Evolutionary conservation across 345 rosid species (phyloP).

Genomic region (Arabis hirsuta): DNA sequence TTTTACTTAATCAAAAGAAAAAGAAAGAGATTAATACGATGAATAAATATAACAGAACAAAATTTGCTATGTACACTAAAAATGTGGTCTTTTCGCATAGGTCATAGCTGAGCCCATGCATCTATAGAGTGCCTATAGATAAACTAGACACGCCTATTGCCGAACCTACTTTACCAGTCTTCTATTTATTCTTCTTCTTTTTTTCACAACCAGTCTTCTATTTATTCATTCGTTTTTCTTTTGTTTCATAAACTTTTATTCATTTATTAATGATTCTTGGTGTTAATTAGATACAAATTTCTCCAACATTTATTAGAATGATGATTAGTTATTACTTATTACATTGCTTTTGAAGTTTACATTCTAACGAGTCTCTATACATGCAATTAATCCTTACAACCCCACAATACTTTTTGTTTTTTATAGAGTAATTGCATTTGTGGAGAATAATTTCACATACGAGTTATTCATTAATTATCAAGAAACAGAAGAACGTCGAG

Average conservation of each 20-base stretch:
- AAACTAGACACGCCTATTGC: slow-evolving; percentile 22
- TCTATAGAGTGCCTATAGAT: slow-evolving; percentile 20
- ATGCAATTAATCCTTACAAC: background rate
- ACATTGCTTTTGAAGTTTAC: background rate
- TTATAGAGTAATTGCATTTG: too few relatives aligned
- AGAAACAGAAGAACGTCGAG: too few relatives aligned
- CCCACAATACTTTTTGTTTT: background rate
- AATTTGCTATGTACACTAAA: background rate
- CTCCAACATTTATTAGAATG: slow-evolving; percentile 6
- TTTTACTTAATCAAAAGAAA: too few relatives aligned
- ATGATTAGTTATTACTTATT: background rate
- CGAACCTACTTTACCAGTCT: slow-evolving; percentile 1
- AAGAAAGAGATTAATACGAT: background rate
- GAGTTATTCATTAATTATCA: too few relatives aligned
- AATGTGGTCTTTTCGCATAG: slow-evolving; percentile 28
- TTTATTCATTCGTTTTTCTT: background rate
- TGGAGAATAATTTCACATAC: background rate
- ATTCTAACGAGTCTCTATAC: background rate
- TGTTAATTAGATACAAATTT: background rate
- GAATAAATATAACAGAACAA: background rate
- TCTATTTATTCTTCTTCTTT: too few relatives aligned
- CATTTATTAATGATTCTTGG: slow-evolving; percentile 3
- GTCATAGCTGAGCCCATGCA: slow-evolving; percentile 30
- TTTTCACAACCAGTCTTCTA: too few relatives aligned
- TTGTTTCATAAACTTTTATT: background rate